Percentiles rank a stretch among this genome's conserved stretches.
Evolutionary conservation across 345 rosid genomes (phyloP).

Genomic region (Eucalyptus lansdowneana): DNA sequence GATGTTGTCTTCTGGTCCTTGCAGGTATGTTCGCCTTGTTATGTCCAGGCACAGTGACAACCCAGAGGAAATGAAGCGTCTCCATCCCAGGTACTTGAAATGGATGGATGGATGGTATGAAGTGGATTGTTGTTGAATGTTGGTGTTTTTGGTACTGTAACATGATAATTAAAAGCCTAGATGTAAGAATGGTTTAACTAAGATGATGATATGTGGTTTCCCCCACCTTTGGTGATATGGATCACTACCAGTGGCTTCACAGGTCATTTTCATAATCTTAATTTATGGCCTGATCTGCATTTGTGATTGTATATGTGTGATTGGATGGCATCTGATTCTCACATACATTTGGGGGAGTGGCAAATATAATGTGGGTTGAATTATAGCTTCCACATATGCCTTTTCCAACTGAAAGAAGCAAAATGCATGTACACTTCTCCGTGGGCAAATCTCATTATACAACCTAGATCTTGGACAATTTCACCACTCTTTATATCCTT

Average conservation of each 20-base stretch:
- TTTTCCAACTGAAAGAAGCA: background rate
- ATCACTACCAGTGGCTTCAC: background rate
- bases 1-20: background rate
- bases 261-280: background rate
- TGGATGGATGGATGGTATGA: background rate
- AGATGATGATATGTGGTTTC: background rate
- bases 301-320: background rate
- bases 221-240: background rate
- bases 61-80: conserved; percentile 36
- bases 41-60: conserved; percentile 44
- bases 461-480: background rate
- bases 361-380: background rate
- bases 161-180: background rate
- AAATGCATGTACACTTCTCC: background rate
- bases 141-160: background rate
- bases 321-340: background rate
- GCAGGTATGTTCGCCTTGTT: conserved; percentile 73
- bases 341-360: background rate
- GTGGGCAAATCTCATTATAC: background rate
- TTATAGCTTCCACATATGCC: background rate
- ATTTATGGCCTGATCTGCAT: background rate
- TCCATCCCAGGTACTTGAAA: conserved; percentile 65
- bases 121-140: background rate
- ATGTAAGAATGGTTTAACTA: background rate
- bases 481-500: background rate